These are phyloP conservation scores for Globisporangium apiculatum DNA, from an alignment of 352 stramenopile genomes.

Conservation along the genomic window DNA sequence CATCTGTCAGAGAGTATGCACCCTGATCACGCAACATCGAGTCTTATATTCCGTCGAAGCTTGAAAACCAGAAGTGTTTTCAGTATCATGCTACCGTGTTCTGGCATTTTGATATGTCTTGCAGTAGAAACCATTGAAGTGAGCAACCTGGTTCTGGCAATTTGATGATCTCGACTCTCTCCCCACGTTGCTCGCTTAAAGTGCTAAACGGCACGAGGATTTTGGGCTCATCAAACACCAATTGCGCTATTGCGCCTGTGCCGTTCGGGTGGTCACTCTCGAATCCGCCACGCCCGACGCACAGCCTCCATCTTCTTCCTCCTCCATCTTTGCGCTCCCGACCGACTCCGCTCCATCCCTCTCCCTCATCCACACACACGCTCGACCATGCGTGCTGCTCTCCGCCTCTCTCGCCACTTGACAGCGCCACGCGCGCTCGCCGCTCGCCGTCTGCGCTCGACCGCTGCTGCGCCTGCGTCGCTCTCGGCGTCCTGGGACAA, in stretches of 20 bases:
- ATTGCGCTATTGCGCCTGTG: too few species aligned
- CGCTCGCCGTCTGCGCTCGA: conserved; percentile 17
- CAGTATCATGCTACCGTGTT: too few species aligned
- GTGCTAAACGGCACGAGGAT: too few species aligned
- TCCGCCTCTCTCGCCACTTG: conserved; percentile 22
- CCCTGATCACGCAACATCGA: too few species aligned
- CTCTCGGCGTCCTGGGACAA: conserved; percentile 65
- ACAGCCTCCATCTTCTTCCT: background rate
- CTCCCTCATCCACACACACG: background rate
- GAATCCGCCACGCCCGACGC: conserved; percentile 8
- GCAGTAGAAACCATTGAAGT: too few species aligned
- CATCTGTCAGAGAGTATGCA: background rate
- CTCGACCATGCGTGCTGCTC: conserved; percentile 25
- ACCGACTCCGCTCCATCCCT: background rate
- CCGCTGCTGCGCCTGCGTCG: conserved; percentile 43
- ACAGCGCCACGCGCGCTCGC: conserved; percentile 2
- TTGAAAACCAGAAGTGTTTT: too few species aligned
- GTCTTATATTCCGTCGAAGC: too few species aligned
- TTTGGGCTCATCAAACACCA: too few species aligned
- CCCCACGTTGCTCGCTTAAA: too few species aligned
- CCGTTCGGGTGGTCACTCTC: conserved; percentile 9
- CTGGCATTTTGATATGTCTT: too few species aligned
- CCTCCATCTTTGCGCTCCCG: background rate
- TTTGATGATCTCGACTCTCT: too few species aligned
- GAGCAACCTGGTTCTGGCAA: too few species aligned